A percentile compares a stretch with the other conserved stretches of the same genome.
phyloP scores from a whole-genome alignment of 2,329 filamentous ascomycete genomes.

The Pyrenophora seminiperda region DNA sequence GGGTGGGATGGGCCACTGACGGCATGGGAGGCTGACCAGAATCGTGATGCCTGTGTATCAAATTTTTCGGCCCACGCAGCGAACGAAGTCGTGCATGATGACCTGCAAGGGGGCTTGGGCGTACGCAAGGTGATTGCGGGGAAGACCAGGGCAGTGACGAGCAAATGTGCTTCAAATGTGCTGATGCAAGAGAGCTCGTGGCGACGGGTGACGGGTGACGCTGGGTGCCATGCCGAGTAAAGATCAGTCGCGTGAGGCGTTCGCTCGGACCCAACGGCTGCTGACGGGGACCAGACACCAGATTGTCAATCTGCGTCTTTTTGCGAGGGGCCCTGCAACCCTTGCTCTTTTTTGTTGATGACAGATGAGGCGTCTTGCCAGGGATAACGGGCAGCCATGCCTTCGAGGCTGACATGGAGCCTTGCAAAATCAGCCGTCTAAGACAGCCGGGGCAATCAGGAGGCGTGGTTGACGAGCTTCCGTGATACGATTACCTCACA shows the following conservation, averaged over 20 bases:
- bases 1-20: slow-evolving; percentile 30
- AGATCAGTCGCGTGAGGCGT: slow-evolving; percentile 32
- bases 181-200: slow-evolving; percentile 22
- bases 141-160: slow-evolving; percentile 37
- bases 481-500: slow-evolving; percentile 44
- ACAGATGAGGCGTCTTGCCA: slow-evolving; percentile 24
- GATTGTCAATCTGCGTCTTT: slow-evolving; percentile 20
- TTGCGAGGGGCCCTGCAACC: slow-evolving; percentile 18
- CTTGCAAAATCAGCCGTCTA: slow-evolving; percentile 4
- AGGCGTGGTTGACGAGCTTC: slow-evolving; percentile 17
- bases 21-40: slow-evolving; percentile 38
- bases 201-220: slow-evolving; percentile 31
- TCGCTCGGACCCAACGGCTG: slow-evolving; percentile 12
- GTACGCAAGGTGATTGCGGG: slow-evolving; percentile 46
- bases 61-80: slow-evolving; percentile 40
- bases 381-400: slow-evolving; percentile 20
- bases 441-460: slow-evolving; percentile 8
- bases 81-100: slow-evolving; percentile 47
- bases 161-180: slow-evolving; percentile 14
- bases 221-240: slow-evolving; percentile 29
- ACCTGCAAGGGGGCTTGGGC: slow-evolving; percentile 46
- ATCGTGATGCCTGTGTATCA: slow-evolving; percentile 24
- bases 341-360: slow-evolving; percentile 19
- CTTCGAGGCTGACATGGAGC: slow-evolving; percentile 31
- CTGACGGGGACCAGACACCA: slow-evolving; percentile 24